Evolutionary conservation across 768 basidiomycete genomes (phyloP).

Genomic region (Gymnopilus junonius): DNA sequence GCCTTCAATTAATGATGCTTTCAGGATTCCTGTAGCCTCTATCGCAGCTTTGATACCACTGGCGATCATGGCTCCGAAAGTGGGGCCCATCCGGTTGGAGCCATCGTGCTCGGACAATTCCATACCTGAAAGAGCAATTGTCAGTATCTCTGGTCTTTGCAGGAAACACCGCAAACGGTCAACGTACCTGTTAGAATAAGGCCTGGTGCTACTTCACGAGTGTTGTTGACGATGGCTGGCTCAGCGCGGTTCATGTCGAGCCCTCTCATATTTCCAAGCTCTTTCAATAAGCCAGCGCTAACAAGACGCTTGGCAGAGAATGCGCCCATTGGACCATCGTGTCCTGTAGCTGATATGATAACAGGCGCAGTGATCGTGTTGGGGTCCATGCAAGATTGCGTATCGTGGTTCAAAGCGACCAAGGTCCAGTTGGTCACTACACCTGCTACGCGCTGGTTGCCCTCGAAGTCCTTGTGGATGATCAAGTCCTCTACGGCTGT

Average conservation of each 20-base stretch:
- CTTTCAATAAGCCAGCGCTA: conserved; percentile 72
- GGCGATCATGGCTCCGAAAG: conserved; percentile 81
- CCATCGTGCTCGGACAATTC: conserved; percentile 84
- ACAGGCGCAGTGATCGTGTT: conserved; percentile 84
- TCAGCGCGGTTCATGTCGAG: conserved; percentile 85
- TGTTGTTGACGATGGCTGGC: conserved; percentile 78
- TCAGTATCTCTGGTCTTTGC: background rate
- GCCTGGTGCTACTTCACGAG: conserved; percentile 77
- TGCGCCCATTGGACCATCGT: conserved; percentile 82
- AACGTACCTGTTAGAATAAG: conserved; percentile 71
- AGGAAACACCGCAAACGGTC: background rate
- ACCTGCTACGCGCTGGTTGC: conserved; percentile 54
- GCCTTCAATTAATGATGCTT: conserved; percentile 51
- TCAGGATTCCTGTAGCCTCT: conserved; percentile 60
- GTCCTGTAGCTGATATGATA: conserved; percentile 72
- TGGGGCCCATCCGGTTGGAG: conserved; percentile 77
- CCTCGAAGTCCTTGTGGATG: conserved; percentile 60
- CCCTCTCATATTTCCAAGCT: conserved; percentile 80
- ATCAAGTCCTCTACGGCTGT: conserved; percentile 85
- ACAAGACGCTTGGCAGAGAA: conserved; percentile 82
- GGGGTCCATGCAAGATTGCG: conserved; percentile 80
- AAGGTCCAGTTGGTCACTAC: conserved; percentile 59
- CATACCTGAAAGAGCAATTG: conserved; percentile 56
- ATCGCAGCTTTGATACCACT: conserved; percentile 76
- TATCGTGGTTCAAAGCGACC: conserved; percentile 67